Evolutionary conservation across 192 early-diverging fungal species (phyloP), one percentile per base, ranked within the genome.

Genomic region (Entomortierella beljakovae): DNA sequence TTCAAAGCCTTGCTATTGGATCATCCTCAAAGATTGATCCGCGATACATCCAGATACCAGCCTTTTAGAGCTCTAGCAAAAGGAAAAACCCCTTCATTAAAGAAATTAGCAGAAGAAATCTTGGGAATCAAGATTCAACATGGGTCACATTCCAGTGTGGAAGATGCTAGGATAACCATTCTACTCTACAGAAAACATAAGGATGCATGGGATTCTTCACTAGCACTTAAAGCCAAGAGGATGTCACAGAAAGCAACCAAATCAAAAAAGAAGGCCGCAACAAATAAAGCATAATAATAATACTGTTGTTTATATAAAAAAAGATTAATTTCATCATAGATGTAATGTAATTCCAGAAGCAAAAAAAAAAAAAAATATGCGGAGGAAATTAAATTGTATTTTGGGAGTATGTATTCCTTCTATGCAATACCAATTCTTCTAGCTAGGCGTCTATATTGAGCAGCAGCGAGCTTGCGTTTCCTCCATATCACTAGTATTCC

Each of bases 141-240:
- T 15, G 95, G 94, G 34, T 87, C 86, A 68, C 97, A 99, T 80
- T 96, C 92, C 22, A 95, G 94, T 9, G 93, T 94, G 3, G 92
- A 95, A 46, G 98, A 98, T 86, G 97, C 97, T 0, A 85, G 90
- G 59, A 90, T 95, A 28, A 88, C 95, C 6, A 97, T 99, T 90
- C 68, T 96, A 49, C 68, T 99, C 6, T 99, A 96, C 83, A 88
- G 90, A 63, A 92, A 92, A 67, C 89, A 89, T 56, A 93, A 93
- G 80, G 79, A 87, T 0, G 88, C 91, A 8, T 99, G 97, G 97
- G 98, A 99, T 29, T 83, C 81, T 46, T 77, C 80, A 0, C 49
- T 85, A 57, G 82, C 82, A 5, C 57, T 75, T 10, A 73, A 76
- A 29, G 81, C 65, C 25, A 79, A 79, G 57, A 64, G 49, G 46